Evolutionary conservation across 306 rosid species (phyloP).

Genomic region (Acacia confusa): DNA sequence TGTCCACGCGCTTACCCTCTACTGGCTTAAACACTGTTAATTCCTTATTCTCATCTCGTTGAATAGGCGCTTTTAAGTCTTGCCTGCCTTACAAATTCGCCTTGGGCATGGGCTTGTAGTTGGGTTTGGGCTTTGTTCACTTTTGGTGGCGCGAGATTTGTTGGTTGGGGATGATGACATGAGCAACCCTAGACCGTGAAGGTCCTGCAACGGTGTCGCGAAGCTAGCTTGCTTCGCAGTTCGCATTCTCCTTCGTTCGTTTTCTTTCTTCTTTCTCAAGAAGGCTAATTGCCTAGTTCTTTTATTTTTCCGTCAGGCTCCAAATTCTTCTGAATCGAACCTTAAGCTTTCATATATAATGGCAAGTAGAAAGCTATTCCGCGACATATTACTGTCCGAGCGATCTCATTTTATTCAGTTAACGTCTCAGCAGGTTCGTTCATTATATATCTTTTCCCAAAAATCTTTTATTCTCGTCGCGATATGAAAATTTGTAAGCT

Average conservation of each 20-base stretch:
- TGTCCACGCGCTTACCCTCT: too few relatives aligned
- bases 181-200: conserved; percentile 19
- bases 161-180: neutral
- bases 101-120: too few relatives aligned
- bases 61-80: too few relatives aligned
- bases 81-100: too few relatives aligned
- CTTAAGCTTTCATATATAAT: neutral
- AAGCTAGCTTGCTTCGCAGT: neutral
- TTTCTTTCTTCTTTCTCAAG: conserved; percentile 12
- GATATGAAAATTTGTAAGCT: neutral
- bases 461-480: neutral
- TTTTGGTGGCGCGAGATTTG: neutral
- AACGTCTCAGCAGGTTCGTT: conserved; percentile 47
- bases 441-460: neutral
- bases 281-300: neutral
- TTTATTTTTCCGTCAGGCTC: neutral
- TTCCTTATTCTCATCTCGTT: too few relatives aligned
- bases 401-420: conserved; percentile 48
- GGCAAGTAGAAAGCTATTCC: conserved; percentile 73
- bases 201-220: neutral
- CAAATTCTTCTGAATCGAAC: neutral
- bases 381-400: conserved; percentile 59
- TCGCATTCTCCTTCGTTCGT: neutral
- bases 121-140: neutral
- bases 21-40: too few relatives aligned